Base-by-base conservation (phyloP, 1,284 basidiomycete species). In the Mycena citricolor region DNA sequence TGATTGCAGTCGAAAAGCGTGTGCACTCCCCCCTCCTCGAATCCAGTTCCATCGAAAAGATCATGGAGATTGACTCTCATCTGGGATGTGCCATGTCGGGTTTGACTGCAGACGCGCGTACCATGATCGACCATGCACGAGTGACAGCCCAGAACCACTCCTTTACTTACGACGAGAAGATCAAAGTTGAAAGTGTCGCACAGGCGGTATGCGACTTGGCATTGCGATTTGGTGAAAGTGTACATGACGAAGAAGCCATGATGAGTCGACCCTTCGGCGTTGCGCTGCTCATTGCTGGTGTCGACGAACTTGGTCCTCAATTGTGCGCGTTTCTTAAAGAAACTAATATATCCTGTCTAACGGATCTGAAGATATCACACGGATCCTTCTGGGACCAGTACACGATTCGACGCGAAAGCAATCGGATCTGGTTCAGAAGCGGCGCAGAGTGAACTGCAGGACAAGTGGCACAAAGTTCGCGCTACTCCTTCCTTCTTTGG, bases 181-280 rank as follows among this genome's bases (percentile, higher is more conserved):
- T 99, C 71, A 93, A 92, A 62, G 93, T 99, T 44, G 94, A 97
- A 74, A 94, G 90, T 62, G 92, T 85, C 44, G 97, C 97, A 3
- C 97, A 99, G 73, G 93, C 95, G 0, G 94, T 99, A 30, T 98
- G 94, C 67, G 97, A 99, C 76, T 74, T 99, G 44, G 97, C 97
- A 8, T 72, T 99, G 63, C 76, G 97, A 55, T 99, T 99, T 60
- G 97, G 97, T 55, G 97, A 99, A 80, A 95, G 93, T 69, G 94
- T 98, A 49, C 92, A 97, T 61, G 94, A 97, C 64, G 94, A 97
- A 67, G 95, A 98, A 62, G 95, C 95, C 5, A 88, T 98, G 83
- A 99, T 99, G 94, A 95, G 92, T 69, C 79, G 94, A 59, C 97
- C 97, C 44, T 99, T 99, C 70, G 97, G 97, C 58, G 97, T 99